Percentiles rank a stretch among this genome's conserved stretches.
These are phyloP conservation scores for Phialocephala subalpina DNA, from an alignment of 2,329 filamentous ascomycete genomes.

Conservation along the genomic window DNA sequence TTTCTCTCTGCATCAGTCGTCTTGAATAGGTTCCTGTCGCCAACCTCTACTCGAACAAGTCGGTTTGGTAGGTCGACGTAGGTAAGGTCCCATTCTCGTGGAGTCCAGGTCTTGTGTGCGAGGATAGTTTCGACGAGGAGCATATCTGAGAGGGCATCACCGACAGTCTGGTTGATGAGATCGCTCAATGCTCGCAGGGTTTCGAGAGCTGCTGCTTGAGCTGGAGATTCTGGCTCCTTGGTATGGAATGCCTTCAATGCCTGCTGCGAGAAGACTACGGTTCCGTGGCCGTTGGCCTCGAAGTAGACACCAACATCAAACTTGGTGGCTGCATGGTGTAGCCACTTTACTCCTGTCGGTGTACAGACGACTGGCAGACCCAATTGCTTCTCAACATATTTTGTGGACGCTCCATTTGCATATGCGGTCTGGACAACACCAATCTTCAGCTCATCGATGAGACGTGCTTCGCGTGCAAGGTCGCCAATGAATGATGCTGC, in stretches of 20 bases:
- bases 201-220: constrained; percentile 88
- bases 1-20: constrained; percentile 92
- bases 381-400: constrained; percentile 88
- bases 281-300: constrained; percentile 97
- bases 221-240: constrained; percentile 86
- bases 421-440: constrained; percentile 98
- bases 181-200: constrained; percentile 84
- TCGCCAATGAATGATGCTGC: constrained; percentile 94
- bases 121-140: constrained; percentile 95
- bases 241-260: constrained; percentile 81
- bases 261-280: constrained; percentile 89
- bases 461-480: constrained; percentile 79
- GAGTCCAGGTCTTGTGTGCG: constrained; percentile 91
- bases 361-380: constrained; percentile 93
- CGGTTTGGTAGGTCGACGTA: constrained; percentile 96
- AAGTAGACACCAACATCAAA: constrained; percentile 98
- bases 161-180: constrained; percentile 97
- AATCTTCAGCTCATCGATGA: constrained; percentile 83
- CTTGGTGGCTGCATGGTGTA: constrained; percentile 94
- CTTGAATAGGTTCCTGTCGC: constrained; percentile 87
- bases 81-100: constrained; percentile 89
- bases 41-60: constrained; percentile 91
- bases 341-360: constrained; percentile 94
- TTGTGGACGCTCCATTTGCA: constrained; percentile 93
- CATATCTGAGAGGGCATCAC: constrained; percentile 95